Conservation (phyloP, 2,329 filamentous ascomycete genomes). For the Cytospora schulzeri region DNA sequence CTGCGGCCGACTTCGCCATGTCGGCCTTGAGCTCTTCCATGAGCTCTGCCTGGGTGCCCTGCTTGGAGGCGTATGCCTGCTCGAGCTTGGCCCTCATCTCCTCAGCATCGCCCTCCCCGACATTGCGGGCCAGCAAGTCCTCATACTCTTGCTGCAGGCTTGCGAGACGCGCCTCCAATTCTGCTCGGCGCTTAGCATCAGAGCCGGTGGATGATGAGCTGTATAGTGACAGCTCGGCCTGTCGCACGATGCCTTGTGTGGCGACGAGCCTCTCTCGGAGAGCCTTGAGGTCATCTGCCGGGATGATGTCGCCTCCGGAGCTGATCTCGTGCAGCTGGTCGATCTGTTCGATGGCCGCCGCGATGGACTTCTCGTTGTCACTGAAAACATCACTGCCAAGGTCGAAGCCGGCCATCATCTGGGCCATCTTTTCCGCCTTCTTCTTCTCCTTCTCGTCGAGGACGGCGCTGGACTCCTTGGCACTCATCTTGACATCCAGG, state of each 20-base stretch:
- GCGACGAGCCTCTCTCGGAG: slow-evolving; percentile 80
- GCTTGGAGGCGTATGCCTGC: slow-evolving; percentile 74
- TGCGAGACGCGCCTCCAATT: slow-evolving; percentile 76
- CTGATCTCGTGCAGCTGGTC: slow-evolving; percentile 78
- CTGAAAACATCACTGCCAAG: slow-evolving; percentile 91
- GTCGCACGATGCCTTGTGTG: slow-evolving; percentile 88
- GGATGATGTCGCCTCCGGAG: slow-evolving; percentile 74
- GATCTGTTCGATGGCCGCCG: slow-evolving; percentile 80
- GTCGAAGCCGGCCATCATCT: slow-evolving; percentile 99
- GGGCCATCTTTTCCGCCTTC: slow-evolving; percentile 98
- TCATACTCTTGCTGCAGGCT: slow-evolving; percentile 82
- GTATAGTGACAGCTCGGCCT: slow-evolving; percentile 85
- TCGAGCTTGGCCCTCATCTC: slow-evolving; percentile 81
- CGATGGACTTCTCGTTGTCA: slow-evolving; percentile 84
- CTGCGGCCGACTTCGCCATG: slow-evolving; percentile 74
- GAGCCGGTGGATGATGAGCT: slow-evolving; percentile 66
- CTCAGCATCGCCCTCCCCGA: slow-evolving; percentile 76
- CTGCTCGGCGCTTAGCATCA: slow-evolving; percentile 68
- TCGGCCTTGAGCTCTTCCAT: slow-evolving; percentile 78
- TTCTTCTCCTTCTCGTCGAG: slow-evolving; percentile 97
- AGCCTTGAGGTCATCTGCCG: slow-evolving; percentile 77
- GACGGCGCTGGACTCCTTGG: slow-evolving; percentile 87
- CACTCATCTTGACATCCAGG: slow-evolving; percentile 92
- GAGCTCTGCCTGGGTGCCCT: slow-evolving; percentile 72
- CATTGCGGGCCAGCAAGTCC: slow-evolving; percentile 75